Conservation (phyloP, 176 grass and related monocot species). For the Guadua angustifolia region DNA sequence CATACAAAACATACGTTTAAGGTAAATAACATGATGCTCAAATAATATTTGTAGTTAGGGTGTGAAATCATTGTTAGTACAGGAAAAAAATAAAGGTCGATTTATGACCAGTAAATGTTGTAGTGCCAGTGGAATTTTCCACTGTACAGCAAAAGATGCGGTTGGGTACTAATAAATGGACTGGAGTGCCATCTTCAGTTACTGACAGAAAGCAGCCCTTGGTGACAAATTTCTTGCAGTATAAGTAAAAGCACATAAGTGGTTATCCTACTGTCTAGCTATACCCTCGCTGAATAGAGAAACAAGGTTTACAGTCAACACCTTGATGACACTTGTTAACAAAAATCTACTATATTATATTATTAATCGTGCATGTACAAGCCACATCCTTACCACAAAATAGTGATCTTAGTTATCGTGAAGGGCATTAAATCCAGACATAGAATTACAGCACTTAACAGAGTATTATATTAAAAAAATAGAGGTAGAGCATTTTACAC, state of each 20-base stretch:
- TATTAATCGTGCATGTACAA: neutral
- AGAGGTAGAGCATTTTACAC: neutral
- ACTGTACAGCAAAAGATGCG: neutral
- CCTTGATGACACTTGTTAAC: neutral
- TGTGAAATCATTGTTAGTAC: neutral
- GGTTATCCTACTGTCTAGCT: neutral
- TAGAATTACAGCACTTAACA: neutral
- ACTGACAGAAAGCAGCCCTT: neutral
- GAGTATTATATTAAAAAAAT: neutral
- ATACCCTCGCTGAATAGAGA: too few relatives aligned
- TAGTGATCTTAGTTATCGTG: neutral
- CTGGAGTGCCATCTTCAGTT: neutral
- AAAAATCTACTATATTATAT: neutral
- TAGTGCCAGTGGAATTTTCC: neutral
- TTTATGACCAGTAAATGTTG: slow-evolving; percentile 25
- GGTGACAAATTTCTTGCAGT: neutral
- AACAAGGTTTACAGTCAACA: neutral
- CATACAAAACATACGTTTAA: neutral
- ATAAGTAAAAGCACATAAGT: neutral
- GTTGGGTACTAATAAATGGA: neutral
- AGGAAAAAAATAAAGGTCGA: neutral
- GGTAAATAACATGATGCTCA: neutral
- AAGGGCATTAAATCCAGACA: neutral
- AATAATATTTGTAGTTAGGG: neutral
- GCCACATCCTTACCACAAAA: neutral